Base-by-base conservation (phyloP, 257 asterid species). In the Solanum virginianum region DNA sequence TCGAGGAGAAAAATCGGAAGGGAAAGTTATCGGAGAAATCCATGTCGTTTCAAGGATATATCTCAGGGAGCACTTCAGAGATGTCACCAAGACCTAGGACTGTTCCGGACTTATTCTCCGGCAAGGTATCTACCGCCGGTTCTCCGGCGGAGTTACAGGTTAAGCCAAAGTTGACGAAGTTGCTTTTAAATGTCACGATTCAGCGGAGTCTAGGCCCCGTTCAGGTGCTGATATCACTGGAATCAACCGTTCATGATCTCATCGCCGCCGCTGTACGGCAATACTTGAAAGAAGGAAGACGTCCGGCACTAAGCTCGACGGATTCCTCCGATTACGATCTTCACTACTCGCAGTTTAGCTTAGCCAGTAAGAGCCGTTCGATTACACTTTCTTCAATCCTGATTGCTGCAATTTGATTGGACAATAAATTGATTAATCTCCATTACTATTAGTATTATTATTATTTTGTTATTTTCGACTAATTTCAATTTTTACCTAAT, bases 291-390 rank as follows among this genome's bases (percentile, higher is more conserved):
- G 99, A 94, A 91, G 92, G 91, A 18, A 90, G 99, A 16, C 92
- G 93, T 72, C 93, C 97, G 43, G 80, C 84, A 51, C 83, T 93
- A 39, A 59, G 83, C n/a, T 85, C 94, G 15, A 32, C 56, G 12
- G 88, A 86, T 45, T 90, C 92, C 10, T 80, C 89, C 6, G 91
- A 86, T 22, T 94, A 91, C 83, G 94, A 91, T 85, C 98, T 96
- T 86, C 99, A 96, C 87, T 96, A 93, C 88, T 94, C 99, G 8
- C 99, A 96, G 84, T 96, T 96, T 85, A 93, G 99, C 92, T 86
- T 96, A 72, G 97, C 94, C 85, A 92, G 99, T 96, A 90, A 90
- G 98, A 22, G 4, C 39, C 62, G 36, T 26, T 57, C 45, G 79
- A 82, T 68, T 68, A 29, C 18, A 32, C 11, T 55, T 39, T 10